Evolutionary conservation across 257 asterid genomes (phyloP).

Genomic region (Craterostigma plantagineum): DNA sequence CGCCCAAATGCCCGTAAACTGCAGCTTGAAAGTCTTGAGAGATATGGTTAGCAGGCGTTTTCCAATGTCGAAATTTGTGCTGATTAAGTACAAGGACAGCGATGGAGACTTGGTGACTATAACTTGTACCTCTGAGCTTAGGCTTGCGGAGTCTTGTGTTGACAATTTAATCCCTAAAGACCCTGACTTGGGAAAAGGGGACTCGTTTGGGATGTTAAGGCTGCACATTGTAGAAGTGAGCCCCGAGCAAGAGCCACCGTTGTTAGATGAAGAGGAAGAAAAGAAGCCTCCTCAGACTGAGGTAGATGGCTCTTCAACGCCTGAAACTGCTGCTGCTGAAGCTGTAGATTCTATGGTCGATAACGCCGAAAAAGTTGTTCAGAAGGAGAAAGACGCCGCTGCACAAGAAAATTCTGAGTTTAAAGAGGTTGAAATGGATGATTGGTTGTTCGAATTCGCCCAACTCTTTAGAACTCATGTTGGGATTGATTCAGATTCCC

Average conservation of each 20-base stretch:
- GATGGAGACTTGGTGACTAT: constrained; percentile 4
- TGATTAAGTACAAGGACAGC: constrained; percentile 3
- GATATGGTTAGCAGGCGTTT: neutral
- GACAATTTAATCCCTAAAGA: neutral
- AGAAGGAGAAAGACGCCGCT: constrained; percentile 8
- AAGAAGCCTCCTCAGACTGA: too few relatives aligned
- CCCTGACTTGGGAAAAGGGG: too few relatives aligned
- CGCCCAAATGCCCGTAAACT: constrained; percentile 1
- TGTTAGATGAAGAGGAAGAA: neutral
- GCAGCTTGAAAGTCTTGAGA: neutral
- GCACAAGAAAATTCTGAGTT: constrained; percentile 38
- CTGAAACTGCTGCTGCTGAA: too few relatives aligned
- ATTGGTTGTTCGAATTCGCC: constrained; percentile 93
- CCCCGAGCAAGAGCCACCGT: constrained; percentile 1
- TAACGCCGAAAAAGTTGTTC: neutral
- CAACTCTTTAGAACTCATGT: constrained; percentile 86
- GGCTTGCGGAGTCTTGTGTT: neutral
- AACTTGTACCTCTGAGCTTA: constrained; percentile 1
- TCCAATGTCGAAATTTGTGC: neutral
- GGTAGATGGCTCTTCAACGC: too few relatives aligned
- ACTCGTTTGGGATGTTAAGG: neutral
- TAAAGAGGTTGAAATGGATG: constrained; percentile 96
- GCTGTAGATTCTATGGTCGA: neutral
- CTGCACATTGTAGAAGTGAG: constrained; percentile 1
- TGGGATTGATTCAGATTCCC: constrained; percentile 91